A percentile compares a stretch with the other conserved stretches of the same genome.
Evolutionary conservation across 805 yeast species (phyloP).

Genomic region (Saccharomycopsis fermentans): DNA sequence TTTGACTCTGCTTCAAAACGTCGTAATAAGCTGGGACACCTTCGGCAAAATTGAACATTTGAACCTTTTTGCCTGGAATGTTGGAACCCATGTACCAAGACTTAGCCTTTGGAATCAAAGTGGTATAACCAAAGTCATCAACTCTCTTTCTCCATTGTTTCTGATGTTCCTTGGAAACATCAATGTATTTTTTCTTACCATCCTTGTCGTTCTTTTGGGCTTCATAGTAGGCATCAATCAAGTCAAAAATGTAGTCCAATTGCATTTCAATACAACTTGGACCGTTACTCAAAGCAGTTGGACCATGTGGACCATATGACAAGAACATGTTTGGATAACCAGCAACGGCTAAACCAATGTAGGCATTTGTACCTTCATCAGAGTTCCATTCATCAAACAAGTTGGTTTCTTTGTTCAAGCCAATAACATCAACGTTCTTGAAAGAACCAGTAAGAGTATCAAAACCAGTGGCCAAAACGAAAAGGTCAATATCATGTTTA

Average conservation of each 20-base stretch:
- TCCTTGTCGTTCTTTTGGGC: constrained; percentile 7
- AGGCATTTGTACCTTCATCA: constrained; percentile 17
- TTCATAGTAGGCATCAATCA: constrained; percentile 15
- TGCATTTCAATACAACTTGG: constrained; percentile 24
- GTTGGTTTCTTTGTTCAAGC: constrained; percentile 17
- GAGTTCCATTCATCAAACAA: constrained; percentile 13
- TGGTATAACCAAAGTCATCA: constrained; percentile 18
- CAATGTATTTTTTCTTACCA: constrained; percentile 7
- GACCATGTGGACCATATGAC: constrained; percentile 27
- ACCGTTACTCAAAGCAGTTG: constrained; percentile 26
- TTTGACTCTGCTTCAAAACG: constrained; percentile 9
- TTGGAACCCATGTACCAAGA: constrained; percentile 27
- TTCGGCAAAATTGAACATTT: constrained; percentile 20
- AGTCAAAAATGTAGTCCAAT: constrained; percentile 19
- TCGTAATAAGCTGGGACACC: constrained; percentile 21
- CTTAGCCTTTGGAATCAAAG: constrained; percentile 22
- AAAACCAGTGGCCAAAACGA: constrained; percentile 21
- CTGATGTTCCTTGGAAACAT: constrained; percentile 21
- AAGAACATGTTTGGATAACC: constrained; percentile 26
- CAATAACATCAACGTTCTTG: constrained; percentile 19
- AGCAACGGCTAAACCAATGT: constrained; percentile 21
- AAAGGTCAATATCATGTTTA: constrained; percentile 18
- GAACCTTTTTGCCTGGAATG: constrained; percentile 24
- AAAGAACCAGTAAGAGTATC: constrained; percentile 23
- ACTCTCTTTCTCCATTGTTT: constrained; percentile 19